Conservation (phyloP, 805 yeast genomes). For the Kuraishia capsulata region DNA sequence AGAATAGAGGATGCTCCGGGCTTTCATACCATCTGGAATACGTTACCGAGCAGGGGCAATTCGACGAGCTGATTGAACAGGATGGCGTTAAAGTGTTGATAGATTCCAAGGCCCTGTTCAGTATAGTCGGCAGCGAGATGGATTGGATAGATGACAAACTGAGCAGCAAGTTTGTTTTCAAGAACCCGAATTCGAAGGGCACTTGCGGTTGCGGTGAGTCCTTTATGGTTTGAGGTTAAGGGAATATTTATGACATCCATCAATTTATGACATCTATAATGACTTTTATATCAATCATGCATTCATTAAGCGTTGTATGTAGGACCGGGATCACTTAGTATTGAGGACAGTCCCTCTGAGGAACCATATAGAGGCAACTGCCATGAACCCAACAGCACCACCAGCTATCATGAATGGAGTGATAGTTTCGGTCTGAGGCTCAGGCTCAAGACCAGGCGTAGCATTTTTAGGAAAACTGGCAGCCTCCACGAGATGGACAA, state of each 20-base stretch:
- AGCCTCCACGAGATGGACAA: constrained; percentile 81
- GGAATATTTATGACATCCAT: background rate
- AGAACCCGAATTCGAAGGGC: constrained; percentile 94
- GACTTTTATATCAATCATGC: background rate
- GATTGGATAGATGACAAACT: constrained; percentile 96
- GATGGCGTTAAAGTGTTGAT: constrained; percentile 89
- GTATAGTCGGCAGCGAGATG: constrained; percentile 96
- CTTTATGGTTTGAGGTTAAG: constrained; percentile 66
- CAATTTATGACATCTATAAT: too few relatives aligned
- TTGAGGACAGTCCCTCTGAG: constrained; percentile 39
- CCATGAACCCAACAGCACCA: constrained; percentile 60
- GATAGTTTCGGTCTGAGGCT: constrained; percentile 38
- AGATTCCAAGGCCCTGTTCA: constrained; percentile 92
- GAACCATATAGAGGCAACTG: constrained; percentile 55
- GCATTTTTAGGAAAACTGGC: constrained; percentile 71
- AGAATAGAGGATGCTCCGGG: constrained; percentile 95
- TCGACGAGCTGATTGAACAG: constrained; percentile 88
- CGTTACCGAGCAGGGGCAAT: constrained; percentile 85
- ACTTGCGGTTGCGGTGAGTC: constrained; percentile 99
- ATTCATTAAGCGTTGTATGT: background rate
- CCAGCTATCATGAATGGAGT: constrained; percentile 55
- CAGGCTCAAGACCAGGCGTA: constrained; percentile 73
- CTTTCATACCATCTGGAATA: constrained; percentile 86
- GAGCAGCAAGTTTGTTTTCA: constrained; percentile 82
- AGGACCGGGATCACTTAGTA: background rate